Conservation (phyloP, 306 rosid genomes). For the Cercis canadensis region DNA sequence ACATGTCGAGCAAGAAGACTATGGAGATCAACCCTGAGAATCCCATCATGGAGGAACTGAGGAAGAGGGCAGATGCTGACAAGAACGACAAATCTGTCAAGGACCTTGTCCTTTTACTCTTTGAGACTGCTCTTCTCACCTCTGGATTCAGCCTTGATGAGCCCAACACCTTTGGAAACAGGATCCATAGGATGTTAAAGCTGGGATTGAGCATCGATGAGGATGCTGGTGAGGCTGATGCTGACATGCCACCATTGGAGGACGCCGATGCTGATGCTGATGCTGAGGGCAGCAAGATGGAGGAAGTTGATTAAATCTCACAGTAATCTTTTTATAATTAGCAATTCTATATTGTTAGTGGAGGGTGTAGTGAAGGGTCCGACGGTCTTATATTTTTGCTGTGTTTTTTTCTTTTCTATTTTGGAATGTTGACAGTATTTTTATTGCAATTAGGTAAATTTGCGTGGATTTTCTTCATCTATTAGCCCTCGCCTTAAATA, state of each 20-base stretch:
- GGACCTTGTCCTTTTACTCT: constrained; percentile 88
- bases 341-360: background rate
- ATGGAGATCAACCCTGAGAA: constrained; percentile 97
- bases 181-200: constrained; percentile 94
- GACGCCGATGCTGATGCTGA: constrained; percentile 73
- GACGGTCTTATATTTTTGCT: background rate
- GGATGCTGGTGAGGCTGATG: constrained; percentile 65
- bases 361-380: background rate
- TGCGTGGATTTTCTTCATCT: background rate
- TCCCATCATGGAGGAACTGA: constrained; percentile 92
- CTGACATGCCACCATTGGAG: constrained; percentile 92
- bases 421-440: background rate
- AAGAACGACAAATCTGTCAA: constrained; percentile 93
- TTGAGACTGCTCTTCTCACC: constrained; percentile 88
- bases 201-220: constrained; percentile 95
- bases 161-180: constrained; percentile 95
- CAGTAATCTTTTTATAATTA: background rate
- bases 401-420: constrained; percentile 5
- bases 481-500: too few species aligned
- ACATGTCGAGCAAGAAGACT: constrained; percentile 97
- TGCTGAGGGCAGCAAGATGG: constrained; percentile 97
- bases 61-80: constrained; percentile 85
- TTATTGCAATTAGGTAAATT: background rate
- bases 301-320: constrained; percentile 76
- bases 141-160: constrained; percentile 98